phyloP scores from a whole-genome alignment of 306 rosid genomes.

The Arachis stenosperma region DNA sequence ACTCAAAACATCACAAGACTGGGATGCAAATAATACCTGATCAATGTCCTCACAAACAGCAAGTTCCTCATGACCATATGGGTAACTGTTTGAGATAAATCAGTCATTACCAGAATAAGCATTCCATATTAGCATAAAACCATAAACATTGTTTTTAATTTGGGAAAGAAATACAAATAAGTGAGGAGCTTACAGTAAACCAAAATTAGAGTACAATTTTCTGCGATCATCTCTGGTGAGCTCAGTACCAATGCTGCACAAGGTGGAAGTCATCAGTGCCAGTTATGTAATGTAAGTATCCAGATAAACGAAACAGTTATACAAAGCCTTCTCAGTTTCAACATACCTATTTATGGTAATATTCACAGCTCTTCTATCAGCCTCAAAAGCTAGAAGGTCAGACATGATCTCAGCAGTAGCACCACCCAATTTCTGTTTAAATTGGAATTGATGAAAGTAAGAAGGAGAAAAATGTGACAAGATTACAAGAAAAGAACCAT shows the following conservation, averaged over 20 bases:
- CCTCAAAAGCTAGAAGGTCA: slow-evolving; percentile 95
- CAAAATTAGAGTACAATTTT: slow-evolving; percentile 89
- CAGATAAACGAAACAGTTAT: slow-evolving; percentile 1
- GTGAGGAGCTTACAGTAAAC: slow-evolving; percentile 78
- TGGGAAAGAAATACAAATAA: neutral
- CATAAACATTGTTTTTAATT: neutral
- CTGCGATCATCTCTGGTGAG: slow-evolving; percentile 96
- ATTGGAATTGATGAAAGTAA: slow-evolving; percentile 39
- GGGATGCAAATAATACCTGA: slow-evolving; percentile 66
- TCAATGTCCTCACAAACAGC: slow-evolving; percentile 94
- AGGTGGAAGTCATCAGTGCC: slow-evolving; percentile 27
- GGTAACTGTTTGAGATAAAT: slow-evolving; percentile 62
- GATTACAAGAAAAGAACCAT: slow-evolving; percentile 21
- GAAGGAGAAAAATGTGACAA: neutral
- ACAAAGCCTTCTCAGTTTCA: slow-evolving; percentile 11
- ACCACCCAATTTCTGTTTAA: slow-evolving; percentile 90
- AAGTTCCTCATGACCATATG: slow-evolving; percentile 97
- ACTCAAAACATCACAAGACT: slow-evolving; percentile 17
- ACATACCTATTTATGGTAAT: slow-evolving; percentile 89
- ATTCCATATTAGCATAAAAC: slow-evolving; percentile 33
- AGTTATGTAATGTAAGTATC: slow-evolving; percentile 18
- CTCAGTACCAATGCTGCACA: slow-evolving; percentile 92
- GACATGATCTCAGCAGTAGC: slow-evolving; percentile 98
- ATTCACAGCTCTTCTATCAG: slow-evolving; percentile 99
- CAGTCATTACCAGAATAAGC: slow-evolving; percentile 26